These are phyloP conservation scores for Nothopassalora personata DNA, from an alignment of 2,329 filamentous ascomycete genomes.

Conservation along the genomic window DNA sequence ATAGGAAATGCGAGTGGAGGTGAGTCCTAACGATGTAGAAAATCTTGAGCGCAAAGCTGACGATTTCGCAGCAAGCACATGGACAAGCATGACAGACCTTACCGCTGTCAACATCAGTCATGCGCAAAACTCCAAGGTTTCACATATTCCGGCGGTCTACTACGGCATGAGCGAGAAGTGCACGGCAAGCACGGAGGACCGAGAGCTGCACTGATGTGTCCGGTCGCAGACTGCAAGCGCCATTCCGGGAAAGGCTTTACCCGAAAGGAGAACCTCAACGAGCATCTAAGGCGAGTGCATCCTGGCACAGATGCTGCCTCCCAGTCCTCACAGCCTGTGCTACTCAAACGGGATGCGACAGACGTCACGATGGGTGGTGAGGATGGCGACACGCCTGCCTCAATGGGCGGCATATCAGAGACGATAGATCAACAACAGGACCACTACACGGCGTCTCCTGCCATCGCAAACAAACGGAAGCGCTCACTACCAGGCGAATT, in stretches of 20 bases:
- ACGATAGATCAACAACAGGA: slow-evolving; percentile 1
- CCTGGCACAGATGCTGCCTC: slow-evolving; percentile 20
- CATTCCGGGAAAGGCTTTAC: slow-evolving; percentile 86
- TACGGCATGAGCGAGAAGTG: slow-evolving; percentile 88
- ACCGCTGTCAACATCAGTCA: slow-evolving; percentile 73
- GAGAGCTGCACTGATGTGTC: slow-evolving; percentile 81
- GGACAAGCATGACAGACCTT: slow-evolving; percentile 95
- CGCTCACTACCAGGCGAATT: slow-evolving; percentile 6
- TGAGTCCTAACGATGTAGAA: slow-evolving; percentile 47
- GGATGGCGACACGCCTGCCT: slow-evolving; percentile 17
- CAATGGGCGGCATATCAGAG: slow-evolving; percentile 3
- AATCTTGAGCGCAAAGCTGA: slow-evolving; percentile 15
- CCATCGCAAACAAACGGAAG: slow-evolving; percentile 5
- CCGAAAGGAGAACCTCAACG: slow-evolving; percentile 86
- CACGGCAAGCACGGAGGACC: slow-evolving; percentile 86
- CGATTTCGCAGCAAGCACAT: slow-evolving; percentile 72
- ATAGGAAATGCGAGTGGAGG: slow-evolving; percentile 90
- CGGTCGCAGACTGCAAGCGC: slow-evolving; percentile 80
- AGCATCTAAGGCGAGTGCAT: slow-evolving; percentile 88
- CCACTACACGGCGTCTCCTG: slow-evolving; percentile 6
- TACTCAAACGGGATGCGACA: slow-evolving; percentile 11
- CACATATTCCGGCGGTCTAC: slow-evolving; percentile 85
- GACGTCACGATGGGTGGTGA: slow-evolving; percentile 14
- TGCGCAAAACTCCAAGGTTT: slow-evolving; percentile 92
- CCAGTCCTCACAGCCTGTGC: slow-evolving; percentile 15